Evolutionary conservation across 2,329 filamentous ascomycete genomes (phyloP).

Genomic region (Fulvia fulva): DNA sequence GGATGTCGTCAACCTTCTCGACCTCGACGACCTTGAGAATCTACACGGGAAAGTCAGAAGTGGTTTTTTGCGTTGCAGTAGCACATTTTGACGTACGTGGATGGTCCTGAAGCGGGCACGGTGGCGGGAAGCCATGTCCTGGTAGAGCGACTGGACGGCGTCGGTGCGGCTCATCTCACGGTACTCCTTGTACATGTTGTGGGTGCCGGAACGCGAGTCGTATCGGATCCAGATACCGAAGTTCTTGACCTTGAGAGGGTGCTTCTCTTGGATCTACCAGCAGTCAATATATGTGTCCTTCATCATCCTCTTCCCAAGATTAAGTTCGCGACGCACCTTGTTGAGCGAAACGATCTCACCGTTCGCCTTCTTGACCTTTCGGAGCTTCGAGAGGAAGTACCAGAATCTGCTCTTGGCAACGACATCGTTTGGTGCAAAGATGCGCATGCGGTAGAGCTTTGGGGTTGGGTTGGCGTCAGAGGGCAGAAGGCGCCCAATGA

Average conservation of each 20-base stretch:
- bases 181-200: constrained; percentile 99
- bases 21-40: constrained; percentile 98
- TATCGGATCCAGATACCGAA: constrained; percentile 99
- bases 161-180: constrained; percentile 95
- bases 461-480: constrained; percentile 94
- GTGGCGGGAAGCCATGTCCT: constrained; percentile 99
- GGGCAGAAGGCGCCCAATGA: constrained; percentile 99
- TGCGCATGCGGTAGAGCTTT: constrained; percentile 99
- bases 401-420: constrained; percentile 99
- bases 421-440: constrained; percentile 96
- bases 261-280: constrained; percentile 91
- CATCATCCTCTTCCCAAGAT: not conserved
- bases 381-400: constrained; percentile 99
- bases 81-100: constrained; percentile 95
- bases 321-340: constrained; percentile 64
- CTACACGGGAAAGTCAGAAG: constrained; percentile 45
- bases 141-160: constrained; percentile 94
- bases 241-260: constrained; percentile 99
- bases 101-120: constrained; percentile 96
- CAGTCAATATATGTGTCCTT: constrained; percentile 9
- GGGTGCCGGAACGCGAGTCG: constrained; percentile 98
- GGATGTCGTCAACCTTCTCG: constrained; percentile 89
- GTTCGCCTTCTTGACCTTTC: constrained; percentile 99
- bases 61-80: not conserved
- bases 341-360: constrained; percentile 98